Percentiles rank a stretch among this genome's conserved stretches.
phyloP scores from a whole-genome alignment of 2,329 filamentous ascomycete species.

The Lojkania enalia region DNA sequence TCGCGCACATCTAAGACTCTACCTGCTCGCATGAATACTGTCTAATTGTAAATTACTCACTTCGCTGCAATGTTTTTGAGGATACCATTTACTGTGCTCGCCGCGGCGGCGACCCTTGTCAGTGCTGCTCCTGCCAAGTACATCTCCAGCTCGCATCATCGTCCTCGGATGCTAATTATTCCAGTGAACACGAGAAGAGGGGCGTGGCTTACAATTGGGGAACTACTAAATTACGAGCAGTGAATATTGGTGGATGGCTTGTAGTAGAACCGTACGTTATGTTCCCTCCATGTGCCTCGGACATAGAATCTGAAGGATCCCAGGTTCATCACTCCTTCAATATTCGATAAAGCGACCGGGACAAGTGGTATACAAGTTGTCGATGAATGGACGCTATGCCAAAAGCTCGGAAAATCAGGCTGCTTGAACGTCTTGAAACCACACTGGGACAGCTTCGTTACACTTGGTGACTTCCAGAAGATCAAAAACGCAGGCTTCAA shows the following conservation, averaged over 20 bases:
- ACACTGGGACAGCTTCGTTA: slow-evolving; percentile 58
- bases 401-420: slow-evolving; percentile 52
- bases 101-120: slow-evolving; percentile 12
- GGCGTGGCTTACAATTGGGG: slow-evolving; percentile 46
- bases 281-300: background rate
- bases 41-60: too few relatives aligned
- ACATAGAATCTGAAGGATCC: too few relatives aligned
- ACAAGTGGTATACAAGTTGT: slow-evolving; percentile 39
- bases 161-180: background rate
- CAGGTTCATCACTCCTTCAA: slow-evolving; percentile 60
- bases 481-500: slow-evolving; percentile 62
- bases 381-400: slow-evolving; percentile 56
- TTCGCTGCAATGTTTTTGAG: slow-evolving; percentile 1
- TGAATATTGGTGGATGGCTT: slow-evolving; percentile 43
- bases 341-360: slow-evolving; percentile 48
- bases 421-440: slow-evolving; percentile 50
- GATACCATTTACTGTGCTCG: slow-evolving; percentile 15
- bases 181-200: background rate
- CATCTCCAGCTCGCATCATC: background rate
- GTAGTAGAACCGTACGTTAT: slow-evolving; percentile 34
- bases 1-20: too few relatives aligned
- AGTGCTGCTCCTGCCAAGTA: slow-evolving; percentile 25
- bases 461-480: slow-evolving; percentile 56
- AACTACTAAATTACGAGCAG: slow-evolving; percentile 44
- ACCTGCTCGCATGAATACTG: too few relatives aligned